phyloP scores from a whole-genome alignment of 2,329 filamentous ascomycete species.

The Calonectria pseudoturangicola region DNA sequence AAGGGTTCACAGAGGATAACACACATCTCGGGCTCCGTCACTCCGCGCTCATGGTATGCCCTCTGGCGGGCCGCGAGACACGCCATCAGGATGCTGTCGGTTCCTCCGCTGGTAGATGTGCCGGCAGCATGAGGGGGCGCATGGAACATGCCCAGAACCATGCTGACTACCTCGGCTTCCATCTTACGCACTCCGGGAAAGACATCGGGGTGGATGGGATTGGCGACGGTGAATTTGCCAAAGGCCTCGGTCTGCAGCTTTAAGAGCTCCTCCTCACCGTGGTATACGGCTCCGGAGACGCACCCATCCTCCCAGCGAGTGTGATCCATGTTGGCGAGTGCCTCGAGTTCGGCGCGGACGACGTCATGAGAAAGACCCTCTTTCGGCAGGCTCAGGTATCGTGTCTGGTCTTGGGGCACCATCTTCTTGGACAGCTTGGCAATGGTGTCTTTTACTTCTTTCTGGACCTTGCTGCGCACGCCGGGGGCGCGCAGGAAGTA shows the following conservation, averaged over 20 bases:
- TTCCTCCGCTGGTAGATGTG: slow-evolving; percentile 93
- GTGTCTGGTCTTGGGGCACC: slow-evolving; percentile 82
- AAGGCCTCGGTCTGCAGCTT: slow-evolving; percentile 94
- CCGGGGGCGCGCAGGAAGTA: slow-evolving; percentile 91
- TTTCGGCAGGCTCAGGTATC: slow-evolving; percentile 85
- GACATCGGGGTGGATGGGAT: slow-evolving; percentile 98
- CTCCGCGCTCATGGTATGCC: slow-evolving; percentile 87
- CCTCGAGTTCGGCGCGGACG: slow-evolving; percentile 85
- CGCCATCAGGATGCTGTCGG: slow-evolving; percentile 97
- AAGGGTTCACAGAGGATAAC: slow-evolving; percentile 52
- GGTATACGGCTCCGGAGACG: slow-evolving; percentile 96
- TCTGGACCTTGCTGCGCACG: slow-evolving; percentile 88
- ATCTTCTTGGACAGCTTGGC: slow-evolving; percentile 89
- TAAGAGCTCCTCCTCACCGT: slow-evolving; percentile 88
- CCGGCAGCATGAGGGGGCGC: slow-evolving; percentile 90
- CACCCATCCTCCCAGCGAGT: slow-evolving; percentile 97
- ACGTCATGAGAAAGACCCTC: slow-evolving; percentile 88
- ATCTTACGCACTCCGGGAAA: slow-evolving; percentile 99
- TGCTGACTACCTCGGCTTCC: slow-evolving; percentile 98
- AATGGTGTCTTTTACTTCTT: slow-evolving; percentile 87
- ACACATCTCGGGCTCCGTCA: slow-evolving; percentile 96
- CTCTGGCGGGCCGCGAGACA: slow-evolving; percentile 93
- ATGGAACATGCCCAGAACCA: slow-evolving; percentile 94
- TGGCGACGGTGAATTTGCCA: slow-evolving; percentile 94
- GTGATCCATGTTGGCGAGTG: slow-evolving; percentile 90